Percentiles rank a stretch among this genome's conserved stretches.
Conservation (phyloP, 345 rosid genomes). For the Punica granatum region DNA sequence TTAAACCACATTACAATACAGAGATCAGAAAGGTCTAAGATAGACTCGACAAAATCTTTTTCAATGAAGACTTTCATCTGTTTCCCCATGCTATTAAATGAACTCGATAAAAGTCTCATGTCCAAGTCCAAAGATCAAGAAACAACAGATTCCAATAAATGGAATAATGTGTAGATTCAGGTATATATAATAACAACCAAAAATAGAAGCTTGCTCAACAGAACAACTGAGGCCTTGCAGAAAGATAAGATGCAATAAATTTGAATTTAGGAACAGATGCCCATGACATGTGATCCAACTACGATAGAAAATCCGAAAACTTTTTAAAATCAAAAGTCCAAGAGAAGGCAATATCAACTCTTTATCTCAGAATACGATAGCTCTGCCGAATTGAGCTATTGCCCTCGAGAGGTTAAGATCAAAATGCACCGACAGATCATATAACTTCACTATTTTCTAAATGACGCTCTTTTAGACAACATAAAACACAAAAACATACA, state of each 20-base stretch:
- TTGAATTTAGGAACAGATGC: neutral
- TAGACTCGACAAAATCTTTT: neutral
- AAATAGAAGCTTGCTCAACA: neutral
- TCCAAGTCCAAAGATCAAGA: too few relatives aligned
- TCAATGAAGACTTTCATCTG: neutral
- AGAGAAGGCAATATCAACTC: neutral
- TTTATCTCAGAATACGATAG: neutral
- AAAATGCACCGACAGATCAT: neutral
- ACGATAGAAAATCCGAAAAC: neutral
- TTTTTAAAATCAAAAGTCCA: neutral
- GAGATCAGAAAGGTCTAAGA: slow-evolving; percentile 1
- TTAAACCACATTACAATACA: slow-evolving; percentile 14
- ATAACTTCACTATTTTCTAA: neutral
- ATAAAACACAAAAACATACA: neutral
- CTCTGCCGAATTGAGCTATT: neutral
- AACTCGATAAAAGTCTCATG: too few relatives aligned
- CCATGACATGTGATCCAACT: neutral
- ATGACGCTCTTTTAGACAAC: too few relatives aligned
- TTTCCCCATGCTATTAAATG: too few relatives aligned
- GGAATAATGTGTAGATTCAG: too few relatives aligned
- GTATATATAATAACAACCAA: neutral
- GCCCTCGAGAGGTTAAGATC: neutral
- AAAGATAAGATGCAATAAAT: neutral
- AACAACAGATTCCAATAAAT: too few relatives aligned
- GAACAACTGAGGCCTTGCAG: neutral